Conservation (phyloP, 768 basidiomycete species). For the Collybiopsis luxurians region DNA sequence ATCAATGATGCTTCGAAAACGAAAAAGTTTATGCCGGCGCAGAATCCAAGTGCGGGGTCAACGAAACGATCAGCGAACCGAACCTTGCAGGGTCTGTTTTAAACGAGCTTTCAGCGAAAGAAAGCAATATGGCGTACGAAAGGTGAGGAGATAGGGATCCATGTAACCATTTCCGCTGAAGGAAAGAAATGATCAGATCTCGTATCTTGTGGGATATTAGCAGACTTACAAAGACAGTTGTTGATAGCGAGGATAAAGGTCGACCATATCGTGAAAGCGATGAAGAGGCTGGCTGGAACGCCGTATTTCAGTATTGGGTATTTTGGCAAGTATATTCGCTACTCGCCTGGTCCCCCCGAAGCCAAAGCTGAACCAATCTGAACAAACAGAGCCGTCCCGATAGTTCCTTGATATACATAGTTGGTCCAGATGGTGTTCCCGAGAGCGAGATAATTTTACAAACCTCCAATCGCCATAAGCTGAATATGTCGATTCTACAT, state of each 20-base stretch:
- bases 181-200: constrained; percentile 21
- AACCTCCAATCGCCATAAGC: constrained; percentile 50
- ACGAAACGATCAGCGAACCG: constrained; percentile 61
- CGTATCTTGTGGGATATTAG: background rate
- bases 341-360: constrained; percentile 61
- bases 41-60: constrained; percentile 55
- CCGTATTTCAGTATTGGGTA: constrained; percentile 10
- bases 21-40: constrained; percentile 58
- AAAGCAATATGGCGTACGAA: constrained; percentile 42
- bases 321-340: constrained; percentile 25
- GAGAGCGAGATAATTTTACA: background rate
- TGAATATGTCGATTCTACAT: constrained; percentile 48
- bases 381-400: constrained; percentile 73
- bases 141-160: constrained; percentile 75
- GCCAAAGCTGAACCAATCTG: constrained; percentile 63
- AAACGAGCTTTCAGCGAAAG: no score
- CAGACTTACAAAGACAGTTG: constrained; percentile 40
- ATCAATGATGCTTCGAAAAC: constrained; percentile 43
- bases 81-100: constrained; percentile 25
- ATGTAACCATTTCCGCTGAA: constrained; percentile 78
- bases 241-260: constrained; percentile 48
- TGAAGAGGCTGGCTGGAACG: constrained; percentile 40
- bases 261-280: constrained; percentile 50
- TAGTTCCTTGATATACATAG: constrained; percentile 47
- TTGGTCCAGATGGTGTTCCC: background rate